Base-by-base conservation (phyloP, 768 basidiomycete species). In the Serendipita sp. region DNA sequence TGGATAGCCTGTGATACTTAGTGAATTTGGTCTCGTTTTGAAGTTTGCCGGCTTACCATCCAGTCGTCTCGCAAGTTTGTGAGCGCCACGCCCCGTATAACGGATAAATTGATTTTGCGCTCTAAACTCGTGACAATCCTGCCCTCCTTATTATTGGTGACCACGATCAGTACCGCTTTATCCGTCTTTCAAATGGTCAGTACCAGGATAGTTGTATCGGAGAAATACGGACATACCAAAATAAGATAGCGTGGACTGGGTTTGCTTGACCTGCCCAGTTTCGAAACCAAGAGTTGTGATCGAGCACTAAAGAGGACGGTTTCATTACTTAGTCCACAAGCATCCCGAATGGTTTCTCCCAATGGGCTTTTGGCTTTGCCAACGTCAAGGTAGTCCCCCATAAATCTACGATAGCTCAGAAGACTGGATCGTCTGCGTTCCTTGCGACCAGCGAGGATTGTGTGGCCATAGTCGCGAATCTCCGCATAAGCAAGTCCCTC, bases 321-420 rank as follows among this genome's bases (percentile, higher is more conserved):
- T 65, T 97, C 94, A 62, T 78, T 88, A 82, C 69, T 81, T 65
- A 94, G 79, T 1, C 82, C 81, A 69, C 88, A 91, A 30, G 82
- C 84, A 20, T 75, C 74, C 42, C 81, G 80, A 67, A 99, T 71
- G 68, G 90, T 83, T 67, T 83, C 80, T 2, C 92, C 93, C 3
- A 93, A 74, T 0, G 90, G 70, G 65, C 72, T 72, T 68, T 81
- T 84, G 71, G 85, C 82, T 3, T 87, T 88, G 62, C 90, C 94
- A 38, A 97, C 74, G 69, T 91, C 88, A 22, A 99, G 81, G 74
- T 99, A 99, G 72, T 99, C 96, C 4, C 96, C 96, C 81, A 87
- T 82, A 73, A 94, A 99, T 64, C 92, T 83, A 41, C 96, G 82
- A 76, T 92, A 94, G 62, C 95, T 90, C 65, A 98, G 79, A 64